Base-by-base conservation (phyloP, 2,329 filamentous ascomycete genomes). In the Colletotrichum magnum region DNA sequence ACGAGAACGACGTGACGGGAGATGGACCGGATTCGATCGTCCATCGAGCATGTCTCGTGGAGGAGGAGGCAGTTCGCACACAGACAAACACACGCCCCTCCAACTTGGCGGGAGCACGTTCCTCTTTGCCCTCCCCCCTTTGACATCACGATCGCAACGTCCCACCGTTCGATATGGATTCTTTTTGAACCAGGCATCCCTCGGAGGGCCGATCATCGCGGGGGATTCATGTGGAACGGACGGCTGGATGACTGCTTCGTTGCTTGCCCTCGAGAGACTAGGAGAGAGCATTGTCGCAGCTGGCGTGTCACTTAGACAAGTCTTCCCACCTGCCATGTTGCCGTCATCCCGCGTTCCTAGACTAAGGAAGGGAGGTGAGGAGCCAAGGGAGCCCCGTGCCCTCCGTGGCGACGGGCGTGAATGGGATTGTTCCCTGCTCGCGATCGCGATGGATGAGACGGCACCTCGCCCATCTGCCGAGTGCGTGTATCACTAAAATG, bases 81-180 rank as follows among this genome's bases (percentile, higher is more conserved):
- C 54, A 50, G 45, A 50, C 6, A 26, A 47, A 15, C 21, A 50
- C 57, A 61, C 58, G 58, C 32, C 47, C 58, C 58, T 36, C 32
- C 32, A 36, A 36, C 32, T 36, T 36, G 32, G 5, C 32, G 32
- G 43, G 41, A 21, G 59, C 48, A 54, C 59, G 59, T 45, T 15
- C 50, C 50, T 52, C 50, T 3, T n/a, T 24, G n/a, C 9, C 48
- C 43, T 36, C 47, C 50, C 10, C 24, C 24, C 15, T 54, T 36
- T 36, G 32, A 36, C 32, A 36, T 36, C 32, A 36, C 50, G 59
- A 62, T 62, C 59, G 50, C 50, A 62, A 47, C 59, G 59, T 53
- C 26, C 36, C 32, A 36, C 32, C 32, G 58, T 61, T 43, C 58
- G 48, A 43, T 48, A 43, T 7, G 13, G n/a, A 9, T 45, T 24